Evolutionary conservation across 495 filamentous ascomycete species (phyloP).

Genomic region (Lineolata rhizophorae): DNA sequence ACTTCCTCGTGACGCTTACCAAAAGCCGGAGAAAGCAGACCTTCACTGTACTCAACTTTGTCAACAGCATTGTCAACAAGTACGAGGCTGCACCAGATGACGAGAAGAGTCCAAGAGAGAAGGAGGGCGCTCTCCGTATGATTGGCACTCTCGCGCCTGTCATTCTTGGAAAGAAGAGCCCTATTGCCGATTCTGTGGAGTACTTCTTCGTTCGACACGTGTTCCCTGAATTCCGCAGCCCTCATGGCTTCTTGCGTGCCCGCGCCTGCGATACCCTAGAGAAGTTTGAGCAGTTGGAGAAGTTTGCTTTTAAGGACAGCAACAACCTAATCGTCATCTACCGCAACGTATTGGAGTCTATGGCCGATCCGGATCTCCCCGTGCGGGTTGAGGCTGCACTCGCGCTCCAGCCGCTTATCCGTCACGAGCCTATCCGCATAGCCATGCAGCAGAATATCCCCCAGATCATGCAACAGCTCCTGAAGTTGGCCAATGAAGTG

Average conservation of each 20-base stretch:
- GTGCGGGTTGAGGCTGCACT: slow-evolving; percentile 89
- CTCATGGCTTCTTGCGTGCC: slow-evolving; percentile 80
- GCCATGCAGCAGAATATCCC: slow-evolving; percentile 96
- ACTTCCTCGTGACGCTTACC: slow-evolving; percentile 85
- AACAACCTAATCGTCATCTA: slow-evolving; percentile 91
- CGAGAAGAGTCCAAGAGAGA: slow-evolving; percentile 78
- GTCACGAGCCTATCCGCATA: slow-evolving; percentile 78
- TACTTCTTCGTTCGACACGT: slow-evolving; percentile 97
- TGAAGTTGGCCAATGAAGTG: slow-evolving; percentile 89
- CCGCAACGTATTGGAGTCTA: slow-evolving; percentile 86
- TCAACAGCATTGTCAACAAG: slow-evolving; percentile 80
- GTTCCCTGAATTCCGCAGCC: slow-evolving; percentile 90
- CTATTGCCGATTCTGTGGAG: slow-evolving; percentile 94
- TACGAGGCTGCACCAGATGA: slow-evolving; percentile 65
- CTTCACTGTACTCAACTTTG: slow-evolving; percentile 77
- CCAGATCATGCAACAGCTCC: slow-evolving; percentile 97
- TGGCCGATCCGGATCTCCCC: slow-evolving; percentile 78
- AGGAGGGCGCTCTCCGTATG: slow-evolving; percentile 93
- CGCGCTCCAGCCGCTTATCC: slow-evolving; percentile 82
- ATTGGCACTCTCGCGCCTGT: slow-evolving; percentile 87
- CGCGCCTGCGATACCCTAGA: slow-evolving; percentile 92
- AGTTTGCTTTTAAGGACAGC: slow-evolving; percentile 84
- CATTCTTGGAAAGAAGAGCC: slow-evolving; percentile 91
- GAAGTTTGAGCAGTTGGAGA: slow-evolving; percentile 88
- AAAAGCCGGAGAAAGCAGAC: slow-evolving; percentile 91